These are phyloP conservation scores for Chrysopogon serrulatus DNA, from an alignment of 176 grass and related monocot genomes.

Conservation along the genomic window DNA sequence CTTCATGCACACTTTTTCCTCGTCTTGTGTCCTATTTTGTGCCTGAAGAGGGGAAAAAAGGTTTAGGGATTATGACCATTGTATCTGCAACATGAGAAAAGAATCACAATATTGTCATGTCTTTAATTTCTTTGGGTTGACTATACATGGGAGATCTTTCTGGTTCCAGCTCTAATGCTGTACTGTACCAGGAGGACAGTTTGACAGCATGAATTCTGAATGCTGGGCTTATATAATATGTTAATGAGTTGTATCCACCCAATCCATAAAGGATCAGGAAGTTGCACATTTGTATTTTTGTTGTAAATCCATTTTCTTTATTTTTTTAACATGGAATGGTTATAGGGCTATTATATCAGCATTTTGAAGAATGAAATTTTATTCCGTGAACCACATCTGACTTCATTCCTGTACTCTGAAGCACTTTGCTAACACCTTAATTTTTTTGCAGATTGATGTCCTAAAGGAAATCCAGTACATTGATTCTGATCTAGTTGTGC, in stretches of 20 bases:
- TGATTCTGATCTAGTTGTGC: constrained; percentile 92
- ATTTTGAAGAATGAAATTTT: neutral
- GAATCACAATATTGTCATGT: neutral
- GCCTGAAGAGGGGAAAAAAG: neutral
- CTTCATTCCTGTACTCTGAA: neutral
- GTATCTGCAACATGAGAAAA: neutral
- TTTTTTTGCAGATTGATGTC: constrained; percentile 74
- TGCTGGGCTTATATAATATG: neutral
- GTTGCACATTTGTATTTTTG: neutral
- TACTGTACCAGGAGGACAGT: neutral
- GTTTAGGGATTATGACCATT: neutral
- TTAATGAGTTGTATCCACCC: neutral
- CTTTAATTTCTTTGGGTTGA: neutral
- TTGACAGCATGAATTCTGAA: constrained; percentile 6
- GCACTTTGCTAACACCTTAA: neutral
- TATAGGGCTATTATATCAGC: neutral
- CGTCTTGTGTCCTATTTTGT: neutral
- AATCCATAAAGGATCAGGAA: neutral
- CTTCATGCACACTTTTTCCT: neutral
- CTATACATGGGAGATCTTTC: neutral
- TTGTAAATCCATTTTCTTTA: neutral
- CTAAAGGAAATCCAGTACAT: constrained; percentile 84
- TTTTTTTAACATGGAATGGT: neutral
- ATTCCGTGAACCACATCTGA: neutral
- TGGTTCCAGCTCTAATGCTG: neutral